A percentile compares a stretch with the other conserved stretches of the same genome.
Conservation (phyloP, 495 filamentous ascomycete species). For the Xylaria acuta region DNA sequence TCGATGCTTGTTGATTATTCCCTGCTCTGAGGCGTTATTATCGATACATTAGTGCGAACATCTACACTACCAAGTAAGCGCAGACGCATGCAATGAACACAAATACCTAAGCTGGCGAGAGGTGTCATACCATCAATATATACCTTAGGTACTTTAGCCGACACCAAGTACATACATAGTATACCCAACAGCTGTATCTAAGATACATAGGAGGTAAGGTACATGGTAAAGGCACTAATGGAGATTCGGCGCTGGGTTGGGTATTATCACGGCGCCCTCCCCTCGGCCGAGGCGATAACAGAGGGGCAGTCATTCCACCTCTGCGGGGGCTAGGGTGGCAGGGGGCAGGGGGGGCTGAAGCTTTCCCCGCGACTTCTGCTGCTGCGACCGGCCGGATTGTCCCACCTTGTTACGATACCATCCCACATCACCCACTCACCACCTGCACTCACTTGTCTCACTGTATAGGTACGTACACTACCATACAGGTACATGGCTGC, state of each 20-base stretch:
- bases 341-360: neutral
- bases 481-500: neutral
- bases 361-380: slow-evolving; percentile 5
- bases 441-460: neutral
- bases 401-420: neutral
- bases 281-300: neutral
- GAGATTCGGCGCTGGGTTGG: slow-evolving; percentile 5
- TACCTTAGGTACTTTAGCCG: no score
- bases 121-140: neutral
- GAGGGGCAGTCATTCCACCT: slow-evolving; percentile 16
- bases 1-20: neutral
- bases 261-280: neutral
- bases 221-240: neutral
- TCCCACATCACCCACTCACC: neutral
- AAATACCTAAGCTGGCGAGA: neutral
- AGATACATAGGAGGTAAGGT: neutral
- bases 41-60: neutral
- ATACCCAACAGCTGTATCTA: no score
- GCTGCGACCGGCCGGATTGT: neutral
- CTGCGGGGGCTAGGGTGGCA: neutral
- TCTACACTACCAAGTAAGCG: no score
- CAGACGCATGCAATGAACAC: no score
- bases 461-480: no score
- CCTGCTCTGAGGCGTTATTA: neutral
- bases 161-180: no score